These are phyloP conservation scores for Lactifluus pinguis DNA, from an alignment of 768 basidiomycete genomes.

Conservation along the genomic window DNA sequence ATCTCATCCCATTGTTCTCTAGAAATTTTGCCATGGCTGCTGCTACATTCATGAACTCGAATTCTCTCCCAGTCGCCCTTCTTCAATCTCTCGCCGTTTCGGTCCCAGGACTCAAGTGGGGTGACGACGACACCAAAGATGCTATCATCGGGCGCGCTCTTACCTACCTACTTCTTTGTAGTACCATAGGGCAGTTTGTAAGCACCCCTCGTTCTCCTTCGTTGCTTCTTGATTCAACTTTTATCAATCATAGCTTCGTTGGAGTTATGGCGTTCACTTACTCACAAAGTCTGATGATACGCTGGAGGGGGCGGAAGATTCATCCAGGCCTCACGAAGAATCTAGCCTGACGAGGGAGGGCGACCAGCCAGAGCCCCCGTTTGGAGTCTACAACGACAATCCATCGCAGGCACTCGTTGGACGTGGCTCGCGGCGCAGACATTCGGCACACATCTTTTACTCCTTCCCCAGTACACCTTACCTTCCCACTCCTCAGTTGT, in stretches of 20 bases:
- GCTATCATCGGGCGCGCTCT: constrained; percentile 89
- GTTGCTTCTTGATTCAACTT: background rate
- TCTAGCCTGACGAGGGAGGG: background rate
- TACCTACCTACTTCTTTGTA: constrained; percentile 86
- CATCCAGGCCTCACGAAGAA: background rate
- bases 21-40: constrained; percentile 77
- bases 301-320: constrained; percentile 25
- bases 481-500: background rate
- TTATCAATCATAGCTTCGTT: constrained; percentile 51
- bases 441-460: constrained; percentile 40
- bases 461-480: constrained; percentile 57
- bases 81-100: constrained; percentile 85
- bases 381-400: background rate
- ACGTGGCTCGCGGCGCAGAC: constrained; percentile 5
- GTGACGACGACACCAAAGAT: constrained; percentile 65
- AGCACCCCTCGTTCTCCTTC: constrained; percentile 21
- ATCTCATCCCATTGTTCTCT: background rate
- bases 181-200: constrained; percentile 93
- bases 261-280: constrained; percentile 87
- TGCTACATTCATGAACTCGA: constrained; percentile 90
- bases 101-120: constrained; percentile 79
- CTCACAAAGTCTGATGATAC: constrained; percentile 49
- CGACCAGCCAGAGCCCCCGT: background rate
- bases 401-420: background rate
- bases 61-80: constrained; percentile 89